Evolutionary conservation across 768 basidiomycete species (phyloP).

Genomic region (Tricholoma bakamatsutake): DNA sequence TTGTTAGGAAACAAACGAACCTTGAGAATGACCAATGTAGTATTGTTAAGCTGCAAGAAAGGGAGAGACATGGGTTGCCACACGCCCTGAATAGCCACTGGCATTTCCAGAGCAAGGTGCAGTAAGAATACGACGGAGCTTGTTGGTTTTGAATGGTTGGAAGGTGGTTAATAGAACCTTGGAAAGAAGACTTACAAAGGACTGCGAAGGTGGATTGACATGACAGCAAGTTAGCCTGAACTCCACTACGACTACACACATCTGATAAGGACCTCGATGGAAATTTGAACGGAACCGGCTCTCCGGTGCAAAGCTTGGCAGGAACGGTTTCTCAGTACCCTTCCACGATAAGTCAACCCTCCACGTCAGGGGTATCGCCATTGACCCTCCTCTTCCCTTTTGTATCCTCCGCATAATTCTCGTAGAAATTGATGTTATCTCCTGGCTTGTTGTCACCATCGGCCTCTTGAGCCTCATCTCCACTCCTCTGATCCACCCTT

Average conservation of each 20-base stretch:
- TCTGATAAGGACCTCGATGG: neutral
- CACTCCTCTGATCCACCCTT: constrained; percentile 30
- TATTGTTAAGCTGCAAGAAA: constrained; percentile 79
- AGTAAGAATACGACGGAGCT: constrained; percentile 70
- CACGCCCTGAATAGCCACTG: constrained; percentile 72
- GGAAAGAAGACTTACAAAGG: neutral
- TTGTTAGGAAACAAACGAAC: constrained; percentile 30
- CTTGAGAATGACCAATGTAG: constrained; percentile 70
- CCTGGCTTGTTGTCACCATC: neutral
- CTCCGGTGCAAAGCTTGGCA: no score
- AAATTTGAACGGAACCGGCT: no score
- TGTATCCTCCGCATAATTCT: constrained; percentile 81
- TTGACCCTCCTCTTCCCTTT: constrained; percentile 46
- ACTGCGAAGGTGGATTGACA: neutral
- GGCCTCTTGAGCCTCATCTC: constrained; percentile 44
- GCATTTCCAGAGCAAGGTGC: constrained; percentile 75
- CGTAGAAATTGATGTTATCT: constrained; percentile 59
- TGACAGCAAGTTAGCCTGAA: neutral
- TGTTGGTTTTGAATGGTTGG: neutral
- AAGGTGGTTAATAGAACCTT: neutral
- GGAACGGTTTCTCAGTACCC: no score
- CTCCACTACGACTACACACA: no score
- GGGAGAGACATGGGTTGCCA: constrained; percentile 58
- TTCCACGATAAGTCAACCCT: no score
- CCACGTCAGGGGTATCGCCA: neutral